Evolutionary conservation across 805 yeast genomes (phyloP), one percentile per base, ranked within the genome.

Genomic region (Barnettozyma pratensis): DNA sequence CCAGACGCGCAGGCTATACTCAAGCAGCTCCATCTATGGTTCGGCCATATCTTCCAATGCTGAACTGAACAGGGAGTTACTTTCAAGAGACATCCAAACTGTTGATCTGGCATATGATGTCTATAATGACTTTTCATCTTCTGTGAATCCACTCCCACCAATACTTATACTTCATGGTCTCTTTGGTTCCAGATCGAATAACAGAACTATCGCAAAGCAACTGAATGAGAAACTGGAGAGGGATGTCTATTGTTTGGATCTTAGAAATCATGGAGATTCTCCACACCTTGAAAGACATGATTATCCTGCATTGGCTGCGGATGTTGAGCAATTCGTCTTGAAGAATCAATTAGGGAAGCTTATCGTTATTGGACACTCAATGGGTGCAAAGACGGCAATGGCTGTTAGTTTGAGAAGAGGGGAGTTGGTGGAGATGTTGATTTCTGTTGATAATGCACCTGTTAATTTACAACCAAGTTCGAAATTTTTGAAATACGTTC

Each of bases 361-460:
- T 0, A 77, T 86, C n/a, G 50, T 86, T 19, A 68, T 86, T 14
- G 95, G 95, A 0, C 94, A 86, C 62, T 85, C 92, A 0, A 85
- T 87, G 94, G 99, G 99, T 6, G 99, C 96, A 5, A 91, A 92
- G 60, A 77, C 92, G 0, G 97, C 85, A 6, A 91, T 92, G 97
- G 90, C 94, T 0, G 71, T 86, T 5, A 83, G 88, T 0, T 69
- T 94, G 49, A 71, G 89, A 44, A 71, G 77, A 26, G 92, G 91
- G 0, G 76, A 78, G 1, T 56, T 82, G 9, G 81, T 83, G 6
- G 71, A 77, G 11, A 73, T 81, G 68, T 58, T 90, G 42, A 77
- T 91, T 4, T 71, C 89, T 6, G 96, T 94, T 6, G 99, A 92
- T 60, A 92, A 91, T 63, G 88, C 97, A 0, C 98, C 99, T 0